A percentile compares a stretch with the other conserved stretches of the same genome.
Evolutionary conservation across 371 early-diverging fungal genomes (phyloP).

Genomic region (Mortierella sp.): DNA sequence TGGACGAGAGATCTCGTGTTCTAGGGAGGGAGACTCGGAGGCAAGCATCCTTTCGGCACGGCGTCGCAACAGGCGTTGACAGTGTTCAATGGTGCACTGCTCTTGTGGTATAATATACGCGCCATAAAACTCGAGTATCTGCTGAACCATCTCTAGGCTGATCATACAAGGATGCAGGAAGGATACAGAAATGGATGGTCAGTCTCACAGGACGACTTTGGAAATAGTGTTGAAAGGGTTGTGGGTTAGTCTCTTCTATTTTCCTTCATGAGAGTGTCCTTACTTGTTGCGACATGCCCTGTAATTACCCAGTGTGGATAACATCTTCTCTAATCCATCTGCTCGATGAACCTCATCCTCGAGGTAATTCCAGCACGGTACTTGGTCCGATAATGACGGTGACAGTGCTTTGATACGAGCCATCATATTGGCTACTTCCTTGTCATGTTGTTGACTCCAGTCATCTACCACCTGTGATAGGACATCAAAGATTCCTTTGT

Average conservation of each 20-base stretch:
- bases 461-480: slow-evolving; percentile 18
- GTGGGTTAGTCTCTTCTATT: too few species aligned
- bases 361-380: slow-evolving; percentile 22
- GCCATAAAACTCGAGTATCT: slow-evolving; percentile 36
- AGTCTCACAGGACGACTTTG: neutral
- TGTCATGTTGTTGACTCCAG: slow-evolving; percentile 12
- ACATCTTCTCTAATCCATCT: slow-evolving; percentile 5
- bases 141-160: slow-evolving; percentile 28
- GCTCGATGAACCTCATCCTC: slow-evolving; percentile 6
- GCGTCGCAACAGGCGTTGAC: slow-evolving; percentile 21
- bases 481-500: slow-evolving; percentile 15
- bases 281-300: slow-evolving; percentile 37
- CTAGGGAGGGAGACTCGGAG: neutral
- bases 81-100: slow-evolving; percentile 29
- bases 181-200: neutral
- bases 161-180: neutral
- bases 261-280: too few species aligned
- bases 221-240: too few species aligned
- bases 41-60: neutral
- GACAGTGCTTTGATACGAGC: neutral
- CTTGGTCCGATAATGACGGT: neutral
- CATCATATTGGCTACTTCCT: neutral
- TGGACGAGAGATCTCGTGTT: neutral
- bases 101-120: slow-evolving; percentile 31
- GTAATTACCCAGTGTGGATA: slow-evolving; percentile 23